These are phyloP conservation scores for Hyphodiscus hymeniophilus DNA, from an alignment of 495 filamentous ascomycete genomes.

Conservation along the genomic window DNA sequence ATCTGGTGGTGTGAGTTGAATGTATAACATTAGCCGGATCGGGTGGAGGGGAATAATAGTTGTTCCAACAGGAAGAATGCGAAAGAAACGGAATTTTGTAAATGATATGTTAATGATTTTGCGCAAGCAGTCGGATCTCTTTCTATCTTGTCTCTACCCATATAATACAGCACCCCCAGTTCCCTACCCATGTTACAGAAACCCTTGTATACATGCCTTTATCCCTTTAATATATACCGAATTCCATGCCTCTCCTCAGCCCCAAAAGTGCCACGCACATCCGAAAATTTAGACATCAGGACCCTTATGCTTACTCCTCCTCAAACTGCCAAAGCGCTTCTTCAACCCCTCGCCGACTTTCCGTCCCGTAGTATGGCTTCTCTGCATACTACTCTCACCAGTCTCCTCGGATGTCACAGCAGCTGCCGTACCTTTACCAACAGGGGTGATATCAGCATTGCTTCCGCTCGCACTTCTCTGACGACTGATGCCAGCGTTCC, in stretches of 20 bases:
- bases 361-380: constrained; percentile 32
- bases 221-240: not conserved
- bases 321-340: constrained; percentile 37
- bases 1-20: too few relatives aligned
- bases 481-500: not conserved
- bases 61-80: too few relatives aligned
- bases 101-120: too few relatives aligned
- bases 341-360: constrained; percentile 35
- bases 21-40: too few relatives aligned
- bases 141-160: not conserved
- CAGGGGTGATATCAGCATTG: not conserved
- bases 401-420: not conserved
- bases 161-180: not conserved
- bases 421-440: not conserved
- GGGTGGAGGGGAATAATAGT: too few relatives aligned
- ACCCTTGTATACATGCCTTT: not conserved
- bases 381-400: constrained; percentile 16
- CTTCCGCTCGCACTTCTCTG: constrained; percentile 18
- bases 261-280: too few relatives aligned
- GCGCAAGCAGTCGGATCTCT: too few relatives aligned
- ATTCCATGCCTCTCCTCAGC: too few relatives aligned
- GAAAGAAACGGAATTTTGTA: too few relatives aligned
- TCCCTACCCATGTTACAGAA: too few relatives aligned
- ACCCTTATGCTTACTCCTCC: constrained; percentile 21
- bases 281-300: not conserved